Base-by-base conservation (phyloP, 345 rosid genomes). In the Hibiscus tridactylites region DNA sequence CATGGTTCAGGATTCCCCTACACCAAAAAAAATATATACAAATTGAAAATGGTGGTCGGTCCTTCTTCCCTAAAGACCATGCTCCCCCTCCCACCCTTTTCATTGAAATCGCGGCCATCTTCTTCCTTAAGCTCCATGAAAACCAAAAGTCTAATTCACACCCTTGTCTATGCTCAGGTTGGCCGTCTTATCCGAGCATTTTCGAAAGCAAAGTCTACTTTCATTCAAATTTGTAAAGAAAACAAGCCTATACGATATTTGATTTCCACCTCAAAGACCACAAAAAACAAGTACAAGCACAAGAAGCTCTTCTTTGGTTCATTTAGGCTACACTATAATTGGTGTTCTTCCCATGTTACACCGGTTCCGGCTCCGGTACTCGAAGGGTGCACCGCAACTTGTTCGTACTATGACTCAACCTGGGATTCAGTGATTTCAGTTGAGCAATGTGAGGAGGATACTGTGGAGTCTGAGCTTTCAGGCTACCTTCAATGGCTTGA, bases 261-360 rank as follows among this genome's bases (percentile, higher is more conserved):
- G 60, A 62, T 85, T 63, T 79, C 68, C 81, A 81, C 85, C 71
- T 44, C 79, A 28, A 87, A 80, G 73, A 76, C 47, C 29, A 47
- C 80, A 3, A 87, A 78, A 70, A 83, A 81, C 65, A 82, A 76
- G 57, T 68, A 75, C 76, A 57, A 65, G 73, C 81, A 84, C 42
- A 87, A 71, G 71, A 81, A 83, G 72, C 75, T 90, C 35, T 80
- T 86, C 70, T 84, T 90, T 31, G 98, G 98, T 3, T 93, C 98
- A 1, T 93, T 90, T 69, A 83, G 98, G 76, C 81, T 93, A 44
- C 97, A 93, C 81, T 93, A 93, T 72, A 93, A 93, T 78, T 93
- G 93, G 90, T 88, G 97, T 77, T 93, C 98, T 19, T 85, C 93
- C 11, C 92, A 89, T 58, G 88, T 89, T 31, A 29, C 84, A 16